Base-by-base conservation (phyloP, 1,284 basidiomycete species). In the Leccinum fallax region DNA sequence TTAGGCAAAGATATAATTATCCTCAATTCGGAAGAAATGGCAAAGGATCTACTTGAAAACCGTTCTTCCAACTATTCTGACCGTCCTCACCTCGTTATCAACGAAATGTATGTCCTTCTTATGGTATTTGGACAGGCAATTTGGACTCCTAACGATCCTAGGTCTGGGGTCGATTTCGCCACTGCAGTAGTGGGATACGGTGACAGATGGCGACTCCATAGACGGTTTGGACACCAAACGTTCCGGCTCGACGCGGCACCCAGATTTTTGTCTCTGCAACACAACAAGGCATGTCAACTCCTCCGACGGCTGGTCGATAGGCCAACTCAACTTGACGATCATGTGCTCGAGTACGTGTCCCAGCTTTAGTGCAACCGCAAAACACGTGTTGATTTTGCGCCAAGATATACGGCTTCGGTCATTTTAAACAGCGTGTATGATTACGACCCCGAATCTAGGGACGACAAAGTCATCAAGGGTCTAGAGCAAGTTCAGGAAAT, bases 141-240 rank as follows among this genome's bases (percentile, higher is more conserved):
- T 28, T 38, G 5, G 26, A 16, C 13, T 2, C 2, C 10, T 11
- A 21, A 32, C 3, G 4, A 16, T 15, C 30, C 10, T 16, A 83
- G 80, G 11, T 74, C 75, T 63, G 80, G 77, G 2, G 70, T 76
- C 62, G 72, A 69, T 10, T 80, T 76, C 61, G 72, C 66, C 34
- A 48, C 71, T 0, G 72, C 59, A 0, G 65, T 80, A 1, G 63
- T 78, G 55, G 68, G 69, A 5, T 81, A 82, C 55, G 74, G 75
- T 1, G 70, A 76, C 5, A 61, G 63, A 54, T 83, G 80, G 81
- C 74, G 77, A 15, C 63, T 66, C 1, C 75, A 77, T 34, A 65
- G 81, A 30, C 71, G 70, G 26, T 61, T 78, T 24, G 73, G 76
- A 34, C 76, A 80, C 32, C 69, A 75, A 34, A 63, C 65, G 10